Conservation (phyloP, 768 basidiomycete species). For the Suillus plorans region DNA sequence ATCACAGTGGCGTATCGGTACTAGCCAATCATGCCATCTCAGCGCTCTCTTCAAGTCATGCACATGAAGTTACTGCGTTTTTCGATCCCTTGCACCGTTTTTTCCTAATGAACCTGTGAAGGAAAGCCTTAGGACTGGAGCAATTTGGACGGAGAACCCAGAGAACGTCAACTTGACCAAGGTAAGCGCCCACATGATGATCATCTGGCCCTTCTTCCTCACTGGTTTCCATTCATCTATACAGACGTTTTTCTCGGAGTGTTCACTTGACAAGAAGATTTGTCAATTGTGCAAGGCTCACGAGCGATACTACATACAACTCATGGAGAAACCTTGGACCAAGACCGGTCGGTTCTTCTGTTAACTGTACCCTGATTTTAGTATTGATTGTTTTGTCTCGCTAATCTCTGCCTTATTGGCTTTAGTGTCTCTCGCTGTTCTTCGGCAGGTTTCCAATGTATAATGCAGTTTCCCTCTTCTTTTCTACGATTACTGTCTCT, state of each 20-base stretch:
- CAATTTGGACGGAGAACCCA: slow-evolving; percentile 86
- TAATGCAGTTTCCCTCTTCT: neutral
- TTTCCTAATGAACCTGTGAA: slow-evolving; percentile 82
- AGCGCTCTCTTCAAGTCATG: no score
- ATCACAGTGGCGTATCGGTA: no score
- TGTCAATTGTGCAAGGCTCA: slow-evolving; percentile 77
- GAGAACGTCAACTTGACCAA: slow-evolving; percentile 85
- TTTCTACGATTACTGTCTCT: neutral
- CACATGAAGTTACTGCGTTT: no score
- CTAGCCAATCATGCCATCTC: no score
- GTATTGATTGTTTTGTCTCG: neutral
- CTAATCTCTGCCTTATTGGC: no score
- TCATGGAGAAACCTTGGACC: slow-evolving; percentile 90
- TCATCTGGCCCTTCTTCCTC: neutral
- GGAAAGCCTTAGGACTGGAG: slow-evolving; percentile 95
- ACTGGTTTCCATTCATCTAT: neutral
- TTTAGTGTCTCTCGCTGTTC: no score
- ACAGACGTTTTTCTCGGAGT: slow-evolving; percentile 87
- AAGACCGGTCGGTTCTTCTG: slow-evolving; percentile 63
- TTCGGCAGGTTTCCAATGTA: neutral
- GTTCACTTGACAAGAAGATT: slow-evolving; percentile 66
- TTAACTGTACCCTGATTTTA: neutral
- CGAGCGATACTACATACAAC: slow-evolving; percentile 79
- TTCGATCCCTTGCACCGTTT: no score
- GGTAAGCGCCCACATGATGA: slow-evolving; percentile 37